Evolutionary conservation across 345 rosid species (phyloP).

Genomic region (Rhodamnia argentea): DNA sequence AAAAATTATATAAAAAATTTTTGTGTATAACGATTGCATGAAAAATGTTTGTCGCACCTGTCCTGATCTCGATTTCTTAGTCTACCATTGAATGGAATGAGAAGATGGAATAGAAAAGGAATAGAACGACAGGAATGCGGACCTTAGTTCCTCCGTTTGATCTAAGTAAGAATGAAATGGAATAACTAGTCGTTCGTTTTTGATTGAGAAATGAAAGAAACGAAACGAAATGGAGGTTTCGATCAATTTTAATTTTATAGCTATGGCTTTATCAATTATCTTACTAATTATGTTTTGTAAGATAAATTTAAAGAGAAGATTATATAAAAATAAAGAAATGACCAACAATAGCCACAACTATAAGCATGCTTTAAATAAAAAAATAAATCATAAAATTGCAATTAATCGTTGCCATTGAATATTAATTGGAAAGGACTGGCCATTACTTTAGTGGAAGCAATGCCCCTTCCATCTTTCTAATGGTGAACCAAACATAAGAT

Average conservation of each 20-base stretch:
- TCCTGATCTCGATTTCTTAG: not conserved
- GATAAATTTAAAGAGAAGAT: not conserved
- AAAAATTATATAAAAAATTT: not conserved
- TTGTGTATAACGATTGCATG: not conserved
- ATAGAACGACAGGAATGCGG: not conserved
- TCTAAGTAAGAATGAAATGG: not conserved
- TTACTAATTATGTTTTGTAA: not conserved
- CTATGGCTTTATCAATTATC: not conserved
- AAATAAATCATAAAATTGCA: not conserved
- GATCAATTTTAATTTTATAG: not conserved
- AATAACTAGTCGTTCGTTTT: not conserved
- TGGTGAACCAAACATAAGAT: not conserved
- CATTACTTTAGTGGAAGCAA: not conserved
- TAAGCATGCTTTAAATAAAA: not conserved
- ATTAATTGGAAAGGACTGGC: not conserved
- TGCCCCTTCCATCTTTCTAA: not conserved
- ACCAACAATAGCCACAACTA: not conserved
- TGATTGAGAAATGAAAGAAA: not conserved
- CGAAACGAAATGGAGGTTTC: not conserved
- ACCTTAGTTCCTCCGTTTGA: not conserved
- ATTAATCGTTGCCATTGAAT: not conserved
- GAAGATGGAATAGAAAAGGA: not conserved
- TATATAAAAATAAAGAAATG: not conserved
- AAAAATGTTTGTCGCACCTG: not conserved
- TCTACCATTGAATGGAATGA: not conserved